Percentiles rank a stretch among this genome's conserved stretches.
Evolutionary conservation across 2,329 filamentous ascomycete species (phyloP).

Genomic region (Colletotrichum coccodes): DNA sequence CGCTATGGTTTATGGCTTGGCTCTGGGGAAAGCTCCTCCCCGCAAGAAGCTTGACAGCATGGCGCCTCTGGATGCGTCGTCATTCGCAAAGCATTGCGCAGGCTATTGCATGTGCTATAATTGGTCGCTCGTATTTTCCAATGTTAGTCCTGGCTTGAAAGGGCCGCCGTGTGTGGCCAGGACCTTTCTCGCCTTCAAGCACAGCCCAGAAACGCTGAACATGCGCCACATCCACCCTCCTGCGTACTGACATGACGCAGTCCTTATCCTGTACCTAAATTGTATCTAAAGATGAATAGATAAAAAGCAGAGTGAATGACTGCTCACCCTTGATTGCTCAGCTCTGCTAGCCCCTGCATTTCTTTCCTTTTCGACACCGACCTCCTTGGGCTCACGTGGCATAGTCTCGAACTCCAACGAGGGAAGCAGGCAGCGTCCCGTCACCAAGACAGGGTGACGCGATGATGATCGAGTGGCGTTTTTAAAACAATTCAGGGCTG

Average conservation of each 20-base stretch:
- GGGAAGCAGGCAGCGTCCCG: neutral
- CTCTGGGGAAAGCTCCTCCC: slow-evolving; percentile 1
- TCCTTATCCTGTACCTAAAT: no score
- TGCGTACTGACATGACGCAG: neutral
- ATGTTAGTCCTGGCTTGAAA: neutral
- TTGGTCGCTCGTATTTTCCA: no score
- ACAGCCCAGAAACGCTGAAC: neutral
- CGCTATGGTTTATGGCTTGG: neutral
- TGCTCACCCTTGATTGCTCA: neutral
- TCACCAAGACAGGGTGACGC: slow-evolving; percentile 13
- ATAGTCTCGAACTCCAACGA: neutral
- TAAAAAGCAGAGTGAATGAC: neutral
- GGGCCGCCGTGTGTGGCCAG: neutral
- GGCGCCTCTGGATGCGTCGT: neutral
- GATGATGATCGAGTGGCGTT: slow-evolving; percentile 27
- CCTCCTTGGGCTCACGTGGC: slow-evolving; percentile 5
- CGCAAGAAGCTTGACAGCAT: neutral
- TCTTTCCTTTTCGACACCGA: neutral
- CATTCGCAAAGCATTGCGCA: neutral
- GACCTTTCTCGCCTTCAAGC: neutral
- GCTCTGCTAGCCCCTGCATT: neutral
- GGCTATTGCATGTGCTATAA: neutral
- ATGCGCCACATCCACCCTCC: neutral
- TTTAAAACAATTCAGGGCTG: slow-evolving; percentile 4
- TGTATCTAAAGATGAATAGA: no score